Percentiles rank a stretch among this genome's conserved stretches.
Conservation (phyloP, 441 rosid genomes). For the Sinapis alba region DNA sequence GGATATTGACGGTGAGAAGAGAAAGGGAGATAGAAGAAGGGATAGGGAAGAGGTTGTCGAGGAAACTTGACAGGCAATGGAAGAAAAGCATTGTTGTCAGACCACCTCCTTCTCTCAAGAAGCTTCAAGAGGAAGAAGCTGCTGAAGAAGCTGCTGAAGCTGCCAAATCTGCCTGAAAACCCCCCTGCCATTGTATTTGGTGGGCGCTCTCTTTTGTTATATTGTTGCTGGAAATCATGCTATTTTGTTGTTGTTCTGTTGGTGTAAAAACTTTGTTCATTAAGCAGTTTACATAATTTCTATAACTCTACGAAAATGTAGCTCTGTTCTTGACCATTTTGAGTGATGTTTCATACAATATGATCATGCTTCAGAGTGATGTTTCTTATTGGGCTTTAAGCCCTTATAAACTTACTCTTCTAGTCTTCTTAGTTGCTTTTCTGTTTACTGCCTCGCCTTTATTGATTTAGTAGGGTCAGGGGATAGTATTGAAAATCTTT, state of each 20-base stretch:
- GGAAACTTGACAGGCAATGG: conserved; percentile 88
- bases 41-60: conserved; percentile 76
- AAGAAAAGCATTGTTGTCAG: conserved; percentile 82
- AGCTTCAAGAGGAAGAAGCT: conserved; percentile 78
- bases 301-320: neutral
- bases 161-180: conserved; percentile 55
- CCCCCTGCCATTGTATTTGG: neutral
- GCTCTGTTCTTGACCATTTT: neutral
- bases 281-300: neutral
- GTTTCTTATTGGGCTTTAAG: neutral
- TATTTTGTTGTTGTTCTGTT: neutral
- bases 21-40: conserved; percentile 92
- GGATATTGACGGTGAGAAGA: conserved; percentile 82
- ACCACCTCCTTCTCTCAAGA: conserved; percentile 78
- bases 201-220: neutral
- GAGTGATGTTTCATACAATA: neutral
- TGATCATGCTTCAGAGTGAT: neutral
- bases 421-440: neutral
- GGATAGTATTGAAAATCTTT: neutral
- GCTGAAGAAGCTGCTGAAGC: conserved; percentile 81
- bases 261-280: conserved; percentile 9
- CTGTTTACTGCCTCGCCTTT: neutral
- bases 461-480: neutral
- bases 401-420: neutral
- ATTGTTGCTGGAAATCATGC: conserved; percentile 9